Percentiles rank a stretch among this genome's conserved stretches.
Conservation (phyloP, 2,329 filamentous ascomycete genomes). For the Aspergillus sp. region DNA sequence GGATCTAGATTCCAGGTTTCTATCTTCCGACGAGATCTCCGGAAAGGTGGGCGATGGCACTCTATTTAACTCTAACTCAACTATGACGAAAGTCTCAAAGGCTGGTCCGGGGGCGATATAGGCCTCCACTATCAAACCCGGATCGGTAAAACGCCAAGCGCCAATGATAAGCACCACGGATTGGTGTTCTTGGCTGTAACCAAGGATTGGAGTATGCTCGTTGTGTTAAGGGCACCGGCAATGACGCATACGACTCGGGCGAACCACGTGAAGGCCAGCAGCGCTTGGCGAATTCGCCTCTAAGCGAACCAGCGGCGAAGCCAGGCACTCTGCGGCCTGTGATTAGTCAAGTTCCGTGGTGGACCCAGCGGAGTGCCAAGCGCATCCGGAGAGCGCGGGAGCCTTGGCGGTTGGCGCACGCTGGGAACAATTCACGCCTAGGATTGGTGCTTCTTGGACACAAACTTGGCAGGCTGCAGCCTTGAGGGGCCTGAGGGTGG, state of each 20-base stretch:
- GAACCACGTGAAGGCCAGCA: constrained; percentile 13
- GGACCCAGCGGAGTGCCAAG: constrained; percentile 23
- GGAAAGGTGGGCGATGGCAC: constrained; percentile 1
- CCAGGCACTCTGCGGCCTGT: not conserved
- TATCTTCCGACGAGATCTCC: not conserved
- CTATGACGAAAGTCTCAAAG: constrained; percentile 11
- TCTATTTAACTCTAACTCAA: constrained; percentile 16
- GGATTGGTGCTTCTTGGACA: constrained; percentile 14
- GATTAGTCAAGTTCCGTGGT: constrained; percentile 7
- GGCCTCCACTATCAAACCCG: constrained; percentile 6
- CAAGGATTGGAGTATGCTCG: constrained; percentile 5
- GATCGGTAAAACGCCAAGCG: constrained; percentile 11
- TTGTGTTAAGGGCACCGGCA: not conserved
- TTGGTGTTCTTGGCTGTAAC: constrained; percentile 10
- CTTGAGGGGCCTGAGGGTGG: constrained; percentile 13
- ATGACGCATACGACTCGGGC: constrained; percentile 19
- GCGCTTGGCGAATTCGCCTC: constrained; percentile 3
- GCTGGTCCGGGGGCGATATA: constrained; percentile 1
- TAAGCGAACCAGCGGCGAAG: constrained; percentile 9
- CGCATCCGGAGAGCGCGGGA: constrained; percentile 22
- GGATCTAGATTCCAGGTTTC: constrained; percentile 5
- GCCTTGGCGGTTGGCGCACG: constrained; percentile 12
- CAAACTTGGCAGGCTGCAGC: constrained; percentile 16
- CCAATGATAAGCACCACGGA: constrained; percentile 8
- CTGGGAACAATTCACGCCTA: constrained; percentile 12